Conservation (phyloP, 2,329 filamentous ascomycete genomes). For the Ilyonectria robusta region DNA sequence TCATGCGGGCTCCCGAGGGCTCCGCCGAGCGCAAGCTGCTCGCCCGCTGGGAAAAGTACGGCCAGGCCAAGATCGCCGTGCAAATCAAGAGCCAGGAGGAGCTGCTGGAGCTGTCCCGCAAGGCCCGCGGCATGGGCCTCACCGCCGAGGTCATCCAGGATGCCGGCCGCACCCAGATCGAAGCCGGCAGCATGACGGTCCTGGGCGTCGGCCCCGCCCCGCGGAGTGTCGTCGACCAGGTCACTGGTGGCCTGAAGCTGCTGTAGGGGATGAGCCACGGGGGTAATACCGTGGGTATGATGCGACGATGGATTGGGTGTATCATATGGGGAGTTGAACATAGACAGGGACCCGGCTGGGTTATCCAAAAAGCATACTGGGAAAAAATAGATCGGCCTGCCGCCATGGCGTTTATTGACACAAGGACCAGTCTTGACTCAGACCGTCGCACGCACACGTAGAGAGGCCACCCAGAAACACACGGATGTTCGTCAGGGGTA, state of each 20-base stretch:
- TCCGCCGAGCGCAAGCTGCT: slow-evolving; percentile 75
- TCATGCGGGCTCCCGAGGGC: slow-evolving; percentile 70
- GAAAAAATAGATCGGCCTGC: slow-evolving; percentile 23
- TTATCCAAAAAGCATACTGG: slow-evolving; percentile 28
- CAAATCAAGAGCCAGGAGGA: slow-evolving; percentile 91
- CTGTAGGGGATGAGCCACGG: slow-evolving; percentile 63
- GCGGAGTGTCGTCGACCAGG: slow-evolving; percentile 86
- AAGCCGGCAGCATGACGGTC: slow-evolving; percentile 91
- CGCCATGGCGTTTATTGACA: slow-evolving; percentile 19
- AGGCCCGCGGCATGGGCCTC: slow-evolving; percentile 86
- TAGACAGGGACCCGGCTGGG: slow-evolving; percentile 21
- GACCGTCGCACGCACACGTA: not conserved
- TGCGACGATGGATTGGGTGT: slow-evolving; percentile 13
- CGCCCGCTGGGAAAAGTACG: slow-evolving; percentile 85
- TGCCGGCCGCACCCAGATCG: slow-evolving; percentile 97
- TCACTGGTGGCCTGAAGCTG: slow-evolving; percentile 89
- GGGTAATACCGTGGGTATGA: not conserved
- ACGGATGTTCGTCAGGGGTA: slow-evolving; percentile 38
- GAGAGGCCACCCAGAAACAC: not conserved
- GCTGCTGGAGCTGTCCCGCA: slow-evolving; percentile 79
- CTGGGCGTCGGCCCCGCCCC: slow-evolving; percentile 87
- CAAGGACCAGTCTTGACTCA: not conserved
- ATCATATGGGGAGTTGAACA: slow-evolving; percentile 23
- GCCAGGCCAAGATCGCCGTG: slow-evolving; percentile 94
- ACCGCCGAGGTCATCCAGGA: slow-evolving; percentile 93